phyloP scores from a whole-genome alignment of 1,284 basidiomycete species.

The Inonotus obliquus region DNA sequence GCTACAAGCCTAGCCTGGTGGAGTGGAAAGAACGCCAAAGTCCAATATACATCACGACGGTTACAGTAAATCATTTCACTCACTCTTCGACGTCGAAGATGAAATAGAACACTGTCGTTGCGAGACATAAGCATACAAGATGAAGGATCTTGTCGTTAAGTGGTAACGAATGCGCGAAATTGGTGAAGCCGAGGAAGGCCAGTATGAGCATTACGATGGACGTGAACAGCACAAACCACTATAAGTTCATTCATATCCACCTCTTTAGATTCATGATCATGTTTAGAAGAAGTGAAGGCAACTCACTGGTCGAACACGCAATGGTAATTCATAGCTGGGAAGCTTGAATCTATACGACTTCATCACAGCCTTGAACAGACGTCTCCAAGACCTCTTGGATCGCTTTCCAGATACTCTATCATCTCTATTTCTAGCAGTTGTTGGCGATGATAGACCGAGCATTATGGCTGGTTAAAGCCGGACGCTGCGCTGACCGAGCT shows the following conservation, averaged over 20 bases:
- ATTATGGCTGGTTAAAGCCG: background rate
- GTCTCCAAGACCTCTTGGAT: slow-evolving; percentile 29
- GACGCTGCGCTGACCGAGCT: no score
- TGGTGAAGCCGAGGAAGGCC: slow-evolving; percentile 71
- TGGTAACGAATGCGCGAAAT: slow-evolving; percentile 58
- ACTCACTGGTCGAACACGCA: slow-evolving; percentile 69
- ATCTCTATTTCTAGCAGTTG: background rate
- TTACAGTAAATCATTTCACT: slow-evolving; percentile 27
- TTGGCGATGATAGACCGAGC: slow-evolving; percentile 5
- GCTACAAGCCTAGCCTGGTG: no score
- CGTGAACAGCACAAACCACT: slow-evolving; percentile 77
- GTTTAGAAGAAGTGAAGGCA: slow-evolving; percentile 10
- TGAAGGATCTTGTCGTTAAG: slow-evolving; percentile 83
- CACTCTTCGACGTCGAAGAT: slow-evolving; percentile 86
- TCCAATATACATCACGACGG: no score
- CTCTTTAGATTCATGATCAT: background rate
- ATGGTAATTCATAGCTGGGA: slow-evolving; percentile 63
- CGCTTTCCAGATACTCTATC: slow-evolving; percentile 1
- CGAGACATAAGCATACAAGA: slow-evolving; percentile 75
- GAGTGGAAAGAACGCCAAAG: no score
- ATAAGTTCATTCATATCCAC: background rate
- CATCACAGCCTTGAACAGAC: slow-evolving; percentile 46
- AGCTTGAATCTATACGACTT: slow-evolving; percentile 50
- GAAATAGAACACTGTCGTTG: slow-evolving; percentile 81
- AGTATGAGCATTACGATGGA: slow-evolving; percentile 58